Conservation (phyloP, 805 yeast species). For the Ogataea siamensis region DNA sequence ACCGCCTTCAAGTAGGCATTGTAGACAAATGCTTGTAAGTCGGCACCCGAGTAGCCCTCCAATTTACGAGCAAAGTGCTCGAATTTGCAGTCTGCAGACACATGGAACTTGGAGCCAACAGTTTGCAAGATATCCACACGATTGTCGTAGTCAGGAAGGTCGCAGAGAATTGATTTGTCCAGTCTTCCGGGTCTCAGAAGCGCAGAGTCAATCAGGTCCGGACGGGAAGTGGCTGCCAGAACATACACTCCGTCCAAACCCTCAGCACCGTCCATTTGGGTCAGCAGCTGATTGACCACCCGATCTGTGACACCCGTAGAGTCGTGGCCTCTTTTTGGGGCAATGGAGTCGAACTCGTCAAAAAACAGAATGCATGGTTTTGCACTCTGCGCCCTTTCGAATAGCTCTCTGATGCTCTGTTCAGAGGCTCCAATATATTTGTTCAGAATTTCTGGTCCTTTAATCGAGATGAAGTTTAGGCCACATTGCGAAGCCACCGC, state of each 20-base stretch:
- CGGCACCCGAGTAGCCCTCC: constrained; percentile 90
- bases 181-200: constrained; percentile 92
- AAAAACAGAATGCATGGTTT: constrained; percentile 91
- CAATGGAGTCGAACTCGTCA: constrained; percentile 95
- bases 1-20: constrained; percentile 89
- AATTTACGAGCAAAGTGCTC: constrained; percentile 54
- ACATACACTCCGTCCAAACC: constrained; percentile 96
- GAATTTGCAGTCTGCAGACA: constrained; percentile 52
- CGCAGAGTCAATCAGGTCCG: constrained; percentile 94
- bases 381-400: constrained; percentile 92
- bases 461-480: constrained; percentile 84
- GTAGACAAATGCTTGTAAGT: constrained; percentile 86
- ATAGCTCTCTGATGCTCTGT: constrained; percentile 88
- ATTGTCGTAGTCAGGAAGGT: constrained; percentile 71
- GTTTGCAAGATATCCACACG: constrained; percentile 68
- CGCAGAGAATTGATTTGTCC: constrained; percentile 89
- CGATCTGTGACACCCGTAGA: constrained; percentile 97
- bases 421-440: constrained; percentile 97
- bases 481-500: constrained; percentile 96
- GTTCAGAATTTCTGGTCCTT: constrained; percentile 93
- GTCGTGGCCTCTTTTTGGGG: constrained; percentile 97
- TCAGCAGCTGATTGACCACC: constrained; percentile 93
- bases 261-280: constrained; percentile 99
- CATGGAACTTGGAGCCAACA: constrained; percentile 60
- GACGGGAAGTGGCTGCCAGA: constrained; percentile 93